Percentiles rank a stretch among this genome's conserved stretches.
Evolutionary conservation across 2,329 filamentous ascomycete species (phyloP).

Genomic region (Fusarium falciforme): DNA sequence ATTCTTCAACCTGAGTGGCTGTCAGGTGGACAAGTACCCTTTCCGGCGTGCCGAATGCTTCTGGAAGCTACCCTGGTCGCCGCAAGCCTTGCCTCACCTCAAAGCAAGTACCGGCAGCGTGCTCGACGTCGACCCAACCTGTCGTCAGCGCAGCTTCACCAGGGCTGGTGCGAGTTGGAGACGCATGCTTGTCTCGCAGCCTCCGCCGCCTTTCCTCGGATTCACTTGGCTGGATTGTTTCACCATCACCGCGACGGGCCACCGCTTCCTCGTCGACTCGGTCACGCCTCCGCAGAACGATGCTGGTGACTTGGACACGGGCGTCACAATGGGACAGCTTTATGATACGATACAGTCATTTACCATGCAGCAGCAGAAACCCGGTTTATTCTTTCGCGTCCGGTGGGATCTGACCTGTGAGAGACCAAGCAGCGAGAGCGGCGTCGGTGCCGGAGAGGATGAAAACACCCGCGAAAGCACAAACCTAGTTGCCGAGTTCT

Average conservation of each 20-base stretch:
- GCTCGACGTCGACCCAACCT: conserved; percentile 9
- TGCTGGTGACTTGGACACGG: background rate
- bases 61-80: conserved; percentile 32
- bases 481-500: no score
- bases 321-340: conserved; percentile 32
- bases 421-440: no score
- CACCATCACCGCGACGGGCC: background rate
- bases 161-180: conserved; percentile 33
- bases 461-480: no score
- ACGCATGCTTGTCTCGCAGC: conserved; percentile 41
- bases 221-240: conserved; percentile 19
- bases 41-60: conserved; percentile 33
- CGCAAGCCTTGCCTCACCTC: conserved; percentile 1
- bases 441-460: no score
- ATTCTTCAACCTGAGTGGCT: conserved; percentile 24
- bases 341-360: conserved; percentile 15
- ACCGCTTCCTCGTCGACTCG: background rate
- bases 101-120: conserved; percentile 9
- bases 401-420: no score
- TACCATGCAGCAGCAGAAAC: no score
- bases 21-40: conserved; percentile 12
- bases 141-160: conserved; percentile 23
- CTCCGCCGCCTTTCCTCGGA: conserved; percentile 36
- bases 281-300: no score
- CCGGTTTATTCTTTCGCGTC: no score